Conservation (phyloP, 192 early-diverging fungal genomes). For the Coemansia sp. region DNA sequence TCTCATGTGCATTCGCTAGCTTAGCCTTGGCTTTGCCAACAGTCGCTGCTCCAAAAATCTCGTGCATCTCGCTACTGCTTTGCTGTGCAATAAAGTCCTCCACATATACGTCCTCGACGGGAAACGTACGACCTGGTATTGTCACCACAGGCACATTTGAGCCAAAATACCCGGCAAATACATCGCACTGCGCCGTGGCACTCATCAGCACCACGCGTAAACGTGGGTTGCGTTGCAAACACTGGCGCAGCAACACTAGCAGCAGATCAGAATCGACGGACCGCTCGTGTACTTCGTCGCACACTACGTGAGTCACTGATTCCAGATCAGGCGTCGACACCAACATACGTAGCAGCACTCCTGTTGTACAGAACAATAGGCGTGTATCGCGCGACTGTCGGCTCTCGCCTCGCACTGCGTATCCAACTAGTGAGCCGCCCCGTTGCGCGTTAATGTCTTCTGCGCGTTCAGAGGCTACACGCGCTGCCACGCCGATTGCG, state of each 20-base stretch:
- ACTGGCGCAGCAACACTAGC: slow-evolving; percentile 69
- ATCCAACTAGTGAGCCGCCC: slow-evolving; percentile 44
- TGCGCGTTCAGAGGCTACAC: slow-evolving; percentile 62
- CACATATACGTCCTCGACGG: slow-evolving; percentile 64
- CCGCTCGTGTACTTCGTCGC: slow-evolving; percentile 89
- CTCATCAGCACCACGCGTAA: slow-evolving; percentile 87
- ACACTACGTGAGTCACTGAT: slow-evolving; percentile 58
- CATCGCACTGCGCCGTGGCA: slow-evolving; percentile 77
- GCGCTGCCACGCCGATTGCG: slow-evolving; percentile 63
- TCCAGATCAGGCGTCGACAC: slow-evolving; percentile 13
- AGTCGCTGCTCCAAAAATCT: slow-evolving; percentile 13
- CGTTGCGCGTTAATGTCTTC: slow-evolving; percentile 24
- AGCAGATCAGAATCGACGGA: slow-evolving; percentile 78
- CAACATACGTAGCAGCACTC: slow-evolving; percentile 64
- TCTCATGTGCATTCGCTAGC: slow-evolving; percentile 1
- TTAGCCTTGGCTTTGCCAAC: slow-evolving; percentile 8
- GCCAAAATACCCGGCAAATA: slow-evolving; percentile 80
- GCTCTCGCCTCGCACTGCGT: slow-evolving; percentile 70
- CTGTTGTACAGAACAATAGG: slow-evolving; percentile 67
- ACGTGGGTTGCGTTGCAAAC: slow-evolving; percentile 51
- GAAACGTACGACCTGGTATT: slow-evolving; percentile 77
- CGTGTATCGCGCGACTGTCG: slow-evolving; percentile 50
- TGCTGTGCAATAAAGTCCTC: slow-evolving; percentile 35
- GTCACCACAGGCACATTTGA: slow-evolving; percentile 54
- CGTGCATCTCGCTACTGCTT: background rate